These are phyloP conservation scores for Neurospora sp. DNA, from an alignment of 495 filamentous ascomycete species.

Conservation along the genomic window DNA sequence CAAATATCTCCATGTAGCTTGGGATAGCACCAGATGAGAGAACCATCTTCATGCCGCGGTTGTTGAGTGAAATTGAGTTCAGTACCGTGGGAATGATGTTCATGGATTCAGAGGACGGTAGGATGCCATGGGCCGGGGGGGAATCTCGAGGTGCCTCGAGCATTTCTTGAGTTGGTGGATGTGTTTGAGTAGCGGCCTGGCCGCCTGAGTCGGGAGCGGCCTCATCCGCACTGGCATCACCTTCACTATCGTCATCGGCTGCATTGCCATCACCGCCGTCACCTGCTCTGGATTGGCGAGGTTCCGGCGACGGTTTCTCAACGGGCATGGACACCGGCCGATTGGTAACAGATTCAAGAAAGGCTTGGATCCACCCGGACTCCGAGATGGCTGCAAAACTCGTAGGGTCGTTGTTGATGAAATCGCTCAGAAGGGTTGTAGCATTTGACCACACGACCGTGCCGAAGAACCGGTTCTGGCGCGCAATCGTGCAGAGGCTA, in stretches of 20 bases:
- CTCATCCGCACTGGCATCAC: conserved; percentile 23
- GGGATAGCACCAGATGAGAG: conserved; percentile 70
- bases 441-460: conserved; percentile 89
- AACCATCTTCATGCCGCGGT: conserved; percentile 81
- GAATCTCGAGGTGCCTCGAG: conserved; percentile 30
- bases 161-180: conserved; percentile 32
- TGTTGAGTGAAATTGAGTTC: conserved; percentile 88
- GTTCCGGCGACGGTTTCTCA: conserved; percentile 12
- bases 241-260: conserved; percentile 10
- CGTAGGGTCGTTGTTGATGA: conserved; percentile 98
- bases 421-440: conserved; percentile 81
- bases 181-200: conserved; percentile 29
- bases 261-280: not conserved
- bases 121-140: conserved; percentile 60
- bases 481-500: conserved; percentile 71
- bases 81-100: conserved; percentile 75
- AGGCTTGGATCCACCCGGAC: conserved; percentile 75
- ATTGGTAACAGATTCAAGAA: conserved; percentile 72
- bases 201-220: conserved; percentile 26
- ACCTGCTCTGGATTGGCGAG: not conserved
- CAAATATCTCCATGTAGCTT: conserved; percentile 87
- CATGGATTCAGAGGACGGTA: conserved; percentile 78
- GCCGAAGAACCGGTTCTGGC: conserved; percentile 67
- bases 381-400: conserved; percentile 93
- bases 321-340: conserved; percentile 31